Evolutionary conservation across 2,329 filamentous ascomycete genomes (phyloP), one percentile per base, ranked within the genome.

Genomic region (Paecilomyces sp.): DNA sequence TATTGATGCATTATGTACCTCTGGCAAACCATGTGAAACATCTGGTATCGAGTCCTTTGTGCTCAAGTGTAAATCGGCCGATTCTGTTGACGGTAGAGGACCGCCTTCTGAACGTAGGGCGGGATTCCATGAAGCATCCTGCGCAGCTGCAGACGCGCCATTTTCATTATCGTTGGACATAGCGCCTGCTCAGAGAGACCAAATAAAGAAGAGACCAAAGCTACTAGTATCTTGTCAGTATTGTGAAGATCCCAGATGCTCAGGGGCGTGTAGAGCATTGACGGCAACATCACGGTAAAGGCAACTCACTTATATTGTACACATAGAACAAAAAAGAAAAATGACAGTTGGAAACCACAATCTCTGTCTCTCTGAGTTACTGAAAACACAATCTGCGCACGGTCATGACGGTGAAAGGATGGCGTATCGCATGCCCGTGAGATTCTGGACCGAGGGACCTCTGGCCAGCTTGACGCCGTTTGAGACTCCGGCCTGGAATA

Each of bases 101-200:
- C 64, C 61, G 57, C 68, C 60, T 51, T 83, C 77, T 41, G 79
- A 77, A 67, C 80, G 74, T 61, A 82, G 70, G 22, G 83, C 82
- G 53, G 83, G 82, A 74, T 85, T 81, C 83, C 83, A 85, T 22
- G 79, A 78, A 58, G 77, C 68, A 12, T 65, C 55, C 55, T 65
- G 61, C 58, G 56, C 33, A 52, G 60, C 55, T 31, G 59, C 55
- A 54, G 55, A 36, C 57, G 50, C 54, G 52, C 58, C 34, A 59
- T 60, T 55, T 52, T 58, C 62, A 34, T 62, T 59, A 7, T 47
- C 34, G 12, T 56, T 52, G 22, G 64, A 34, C 62, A 62, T 61
- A 57, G 59, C 64, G 59, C 68, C 59, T 55, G 66, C 65, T 68
- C 73, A 60, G 22, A 50, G 52, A 22, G 15, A 54, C 54, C 41